Evolutionary conservation across 352 stramenopile genomes (phyloP).

Genomic region (Aphanomyces invadans): DNA sequence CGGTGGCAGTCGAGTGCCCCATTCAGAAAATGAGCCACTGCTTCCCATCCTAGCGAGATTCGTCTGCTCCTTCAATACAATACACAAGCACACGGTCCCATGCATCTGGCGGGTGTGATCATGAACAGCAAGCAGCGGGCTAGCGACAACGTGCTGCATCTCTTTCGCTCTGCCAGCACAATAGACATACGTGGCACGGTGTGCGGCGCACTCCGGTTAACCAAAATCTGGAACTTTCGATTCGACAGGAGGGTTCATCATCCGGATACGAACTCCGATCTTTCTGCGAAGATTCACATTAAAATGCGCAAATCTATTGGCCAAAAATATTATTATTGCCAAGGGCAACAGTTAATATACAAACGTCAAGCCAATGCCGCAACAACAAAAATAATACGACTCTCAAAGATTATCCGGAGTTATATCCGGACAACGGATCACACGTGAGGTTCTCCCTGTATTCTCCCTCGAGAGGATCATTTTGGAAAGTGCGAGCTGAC

Average conservation of each 20-base stretch:
- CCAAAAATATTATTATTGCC: too few species aligned
- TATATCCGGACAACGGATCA: slow-evolving; percentile 19
- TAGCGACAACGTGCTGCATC: too few species aligned
- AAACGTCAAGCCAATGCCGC: not conserved
- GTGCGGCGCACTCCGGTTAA: not conserved
- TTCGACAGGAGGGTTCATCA: not conserved
- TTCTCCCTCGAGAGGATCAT: slow-evolving; percentile 2
- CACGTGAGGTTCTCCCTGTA: slow-evolving; percentile 16
- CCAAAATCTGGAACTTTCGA: slow-evolving; percentile 18
- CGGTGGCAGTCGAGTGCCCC: too few species aligned
- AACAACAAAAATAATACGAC: not conserved
- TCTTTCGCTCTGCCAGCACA: too few species aligned
- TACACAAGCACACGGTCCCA: too few species aligned
- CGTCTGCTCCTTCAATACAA: too few species aligned
- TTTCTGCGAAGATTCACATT: not conserved
- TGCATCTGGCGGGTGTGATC: too few species aligned
- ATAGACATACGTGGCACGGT: not conserved
- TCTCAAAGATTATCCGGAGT: not conserved
- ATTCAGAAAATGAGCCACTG: too few species aligned
- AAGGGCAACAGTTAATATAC: slow-evolving; percentile 9
- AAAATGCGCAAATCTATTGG: not conserved
- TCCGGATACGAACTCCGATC: not conserved
- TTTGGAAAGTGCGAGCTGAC: slow-evolving; percentile 18
- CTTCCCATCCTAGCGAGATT: too few species aligned
- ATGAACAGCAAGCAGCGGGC: too few species aligned